A percentile compares a stretch with the other conserved stretches of the same genome.
These are phyloP conservation scores for Haematococcus lacustris DNA, from an alignment of 139 green algal species.

Conservation along the genomic window DNA sequence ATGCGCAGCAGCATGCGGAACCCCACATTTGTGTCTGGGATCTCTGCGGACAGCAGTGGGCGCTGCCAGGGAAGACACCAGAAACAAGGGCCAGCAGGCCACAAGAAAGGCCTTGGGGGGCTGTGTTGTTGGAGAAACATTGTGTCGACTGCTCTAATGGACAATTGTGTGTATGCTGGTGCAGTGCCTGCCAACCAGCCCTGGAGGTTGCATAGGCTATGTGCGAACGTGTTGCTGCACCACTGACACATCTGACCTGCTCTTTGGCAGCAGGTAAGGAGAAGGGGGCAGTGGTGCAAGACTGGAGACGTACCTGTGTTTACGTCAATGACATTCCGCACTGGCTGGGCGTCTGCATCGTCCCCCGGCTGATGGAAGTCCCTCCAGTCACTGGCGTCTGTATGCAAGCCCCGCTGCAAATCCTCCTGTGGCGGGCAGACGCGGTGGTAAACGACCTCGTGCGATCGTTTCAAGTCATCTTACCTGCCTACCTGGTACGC, in stretches of 20 bases:
- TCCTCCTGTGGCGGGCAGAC: neutral
- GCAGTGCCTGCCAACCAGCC: neutral
- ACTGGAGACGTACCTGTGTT: neutral
- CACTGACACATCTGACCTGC: neutral
- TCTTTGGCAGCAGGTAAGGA: neutral
- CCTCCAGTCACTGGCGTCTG: neutral
- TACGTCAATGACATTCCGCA: neutral
- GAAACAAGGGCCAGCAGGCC: neutral
- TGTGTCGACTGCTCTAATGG: neutral
- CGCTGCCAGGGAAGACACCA: neutral
- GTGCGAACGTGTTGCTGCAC: neutral
- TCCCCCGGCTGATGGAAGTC: conserved; percentile 8
- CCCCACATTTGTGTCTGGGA: conserved; percentile 57
- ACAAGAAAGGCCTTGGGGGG: neutral
- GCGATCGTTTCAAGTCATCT: neutral
- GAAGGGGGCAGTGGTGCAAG: neutral
- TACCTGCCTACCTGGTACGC: conserved; percentile 2
- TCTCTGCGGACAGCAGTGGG: conserved; percentile 13
- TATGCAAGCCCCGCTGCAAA: no score
- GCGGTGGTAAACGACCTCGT: neutral
- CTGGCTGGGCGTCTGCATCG: neutral
- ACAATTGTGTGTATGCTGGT: neutral
- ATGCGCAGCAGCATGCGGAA: conserved; percentile 75
- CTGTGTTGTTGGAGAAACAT: neutral
- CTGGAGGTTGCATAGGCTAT: neutral